Evolutionary conservation across 1,139 yeast species (phyloP).

Genomic region (Pichia norvegensis): DNA sequence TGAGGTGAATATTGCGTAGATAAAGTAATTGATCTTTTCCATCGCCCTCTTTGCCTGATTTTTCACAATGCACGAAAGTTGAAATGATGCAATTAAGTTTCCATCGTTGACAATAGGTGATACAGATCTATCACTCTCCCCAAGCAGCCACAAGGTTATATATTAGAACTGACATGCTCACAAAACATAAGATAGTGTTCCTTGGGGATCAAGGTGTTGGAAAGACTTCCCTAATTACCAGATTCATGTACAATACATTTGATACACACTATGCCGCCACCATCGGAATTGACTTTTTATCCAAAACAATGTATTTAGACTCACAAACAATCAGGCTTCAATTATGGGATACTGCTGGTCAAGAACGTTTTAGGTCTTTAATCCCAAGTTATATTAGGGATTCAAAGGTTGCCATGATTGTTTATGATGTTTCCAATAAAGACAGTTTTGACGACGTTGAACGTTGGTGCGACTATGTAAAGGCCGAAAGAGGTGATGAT

Average conservation of each 20-base stretch:
- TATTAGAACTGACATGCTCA: slow-evolving; percentile 29
- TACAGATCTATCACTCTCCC: neutral
- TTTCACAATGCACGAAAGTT: neutral
- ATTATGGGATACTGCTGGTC: slow-evolving; percentile 80
- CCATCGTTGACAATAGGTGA: neutral
- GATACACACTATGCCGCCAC: slow-evolving; percentile 95
- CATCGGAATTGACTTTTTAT: slow-evolving; percentile 90
- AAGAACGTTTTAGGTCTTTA: slow-evolving; percentile 74
- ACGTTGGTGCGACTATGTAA: slow-evolving; percentile 83
- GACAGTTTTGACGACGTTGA: slow-evolving; percentile 68
- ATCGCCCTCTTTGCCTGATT: neutral
- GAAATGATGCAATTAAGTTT: neutral
- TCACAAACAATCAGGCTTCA: slow-evolving; percentile 58
- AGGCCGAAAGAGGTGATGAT: slow-evolving; percentile 62
- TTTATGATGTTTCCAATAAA: slow-evolving; percentile 84
- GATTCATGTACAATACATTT: slow-evolving; percentile 98
- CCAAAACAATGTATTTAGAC: slow-evolving; percentile 75
- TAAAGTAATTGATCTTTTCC: too few species aligned
- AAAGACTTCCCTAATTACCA: slow-evolving; percentile 86
- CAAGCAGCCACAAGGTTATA: neutral
- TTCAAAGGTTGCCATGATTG: slow-evolving; percentile 93
- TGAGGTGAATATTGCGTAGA: too few species aligned
- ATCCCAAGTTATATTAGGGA: slow-evolving; percentile 94
- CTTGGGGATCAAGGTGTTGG: slow-evolving; percentile 98
- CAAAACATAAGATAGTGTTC: slow-evolving; percentile 85